Evolutionary conservation across 495 filamentous ascomycete genomes (phyloP).

Genomic region (Tuber microsphaerosporum): DNA sequence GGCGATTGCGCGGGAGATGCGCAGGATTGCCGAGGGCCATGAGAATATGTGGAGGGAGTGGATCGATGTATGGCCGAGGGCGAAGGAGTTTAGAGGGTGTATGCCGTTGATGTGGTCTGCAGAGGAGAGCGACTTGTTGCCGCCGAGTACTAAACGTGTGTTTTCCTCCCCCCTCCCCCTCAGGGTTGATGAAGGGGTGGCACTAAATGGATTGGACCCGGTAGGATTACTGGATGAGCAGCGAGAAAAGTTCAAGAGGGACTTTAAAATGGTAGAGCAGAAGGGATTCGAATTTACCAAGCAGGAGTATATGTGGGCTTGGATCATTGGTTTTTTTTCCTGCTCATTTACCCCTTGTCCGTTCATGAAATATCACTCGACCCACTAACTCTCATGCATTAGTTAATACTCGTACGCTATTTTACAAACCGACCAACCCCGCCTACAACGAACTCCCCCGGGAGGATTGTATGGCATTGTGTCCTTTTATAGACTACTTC

Average conservation of each 20-base stretch:
- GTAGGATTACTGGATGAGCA: conserved; percentile 54
- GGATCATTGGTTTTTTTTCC: conserved; percentile 47
- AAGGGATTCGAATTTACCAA: conserved; percentile 52
- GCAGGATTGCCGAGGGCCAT: conserved; percentile 7
- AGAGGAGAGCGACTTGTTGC: conserved; percentile 48
- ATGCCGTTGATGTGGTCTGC: conserved; percentile 66
- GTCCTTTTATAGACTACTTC: conserved; percentile 82
- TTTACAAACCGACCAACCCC: conserved; percentile 51
- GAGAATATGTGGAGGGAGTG: conserved; percentile 48
- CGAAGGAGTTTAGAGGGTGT: conserved; percentile 52
- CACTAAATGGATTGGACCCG: background rate
- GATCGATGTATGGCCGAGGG: conserved; percentile 61
- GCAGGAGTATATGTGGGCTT: conserved; percentile 59
- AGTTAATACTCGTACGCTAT: conserved; percentile 79
- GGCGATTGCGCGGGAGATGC: conserved; percentile 53
- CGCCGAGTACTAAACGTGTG: conserved; percentile 43
- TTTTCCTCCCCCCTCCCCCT: conserved; percentile 2
- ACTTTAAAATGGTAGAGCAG: conserved; percentile 52
- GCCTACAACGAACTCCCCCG: conserved; percentile 49
- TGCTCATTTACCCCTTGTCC: conserved; percentile 6
- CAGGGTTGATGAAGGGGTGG: background rate
- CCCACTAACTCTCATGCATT: conserved; percentile 44
- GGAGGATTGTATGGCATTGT: conserved; percentile 70
- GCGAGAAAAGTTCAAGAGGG: conserved; percentile 54
- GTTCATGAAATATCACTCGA: conserved; percentile 29